A percentile compares a stretch with the other conserved stretches of the same genome.
Evolutionary conservation across 768 basidiomycete genomes (phyloP).

Genomic region (Pleurotus pulmonarius): DNA sequence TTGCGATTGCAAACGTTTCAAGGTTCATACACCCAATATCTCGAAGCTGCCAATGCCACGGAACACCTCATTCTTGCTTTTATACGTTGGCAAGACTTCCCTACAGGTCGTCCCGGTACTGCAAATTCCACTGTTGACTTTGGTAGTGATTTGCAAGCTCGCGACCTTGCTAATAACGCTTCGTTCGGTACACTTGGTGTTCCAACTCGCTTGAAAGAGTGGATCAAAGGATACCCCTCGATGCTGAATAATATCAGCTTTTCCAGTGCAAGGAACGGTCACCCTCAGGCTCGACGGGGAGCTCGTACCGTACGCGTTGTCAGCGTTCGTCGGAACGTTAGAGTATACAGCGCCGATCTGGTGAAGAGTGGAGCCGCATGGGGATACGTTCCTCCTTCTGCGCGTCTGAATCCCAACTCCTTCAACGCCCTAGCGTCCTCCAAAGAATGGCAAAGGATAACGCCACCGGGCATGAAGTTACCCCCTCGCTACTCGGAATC

Average conservation of each 20-base stretch:
- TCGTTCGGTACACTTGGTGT: conserved; percentile 56
- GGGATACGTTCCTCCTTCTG: conserved; percentile 29
- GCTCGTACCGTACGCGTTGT: conserved; percentile 76
- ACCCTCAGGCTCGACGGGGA: conserved; percentile 68
- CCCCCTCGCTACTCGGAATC: conserved; percentile 69
- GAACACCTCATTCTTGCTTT: conserved; percentile 93
- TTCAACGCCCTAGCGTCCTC: conserved; percentile 43
- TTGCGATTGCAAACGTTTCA: conserved; percentile 38
- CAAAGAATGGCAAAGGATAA: conserved; percentile 77
- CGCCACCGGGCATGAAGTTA: conserved; percentile 56
- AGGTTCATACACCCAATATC: conserved; percentile 57
- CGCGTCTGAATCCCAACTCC: conserved; percentile 13
- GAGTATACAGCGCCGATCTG: conserved; percentile 86
- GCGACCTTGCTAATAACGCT: conserved; percentile 21
- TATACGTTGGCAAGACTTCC: conserved; percentile 76
- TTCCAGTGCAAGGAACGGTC: conserved; percentile 24
- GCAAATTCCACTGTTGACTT: conserved; percentile 20
- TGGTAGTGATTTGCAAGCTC: not conserved
- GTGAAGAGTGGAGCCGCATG: conserved; percentile 58
- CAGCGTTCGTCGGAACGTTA: conserved; percentile 73
- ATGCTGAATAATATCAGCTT: conserved; percentile 48
- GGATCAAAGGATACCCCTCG: conserved; percentile 86
- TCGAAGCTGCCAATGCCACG: conserved; percentile 80
- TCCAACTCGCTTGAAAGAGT: conserved; percentile 84
- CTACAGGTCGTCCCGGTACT: conserved; percentile 26